Evolutionary conservation across 257 asterid species (phyloP).

Genomic region (Solanum peruvianum): DNA sequence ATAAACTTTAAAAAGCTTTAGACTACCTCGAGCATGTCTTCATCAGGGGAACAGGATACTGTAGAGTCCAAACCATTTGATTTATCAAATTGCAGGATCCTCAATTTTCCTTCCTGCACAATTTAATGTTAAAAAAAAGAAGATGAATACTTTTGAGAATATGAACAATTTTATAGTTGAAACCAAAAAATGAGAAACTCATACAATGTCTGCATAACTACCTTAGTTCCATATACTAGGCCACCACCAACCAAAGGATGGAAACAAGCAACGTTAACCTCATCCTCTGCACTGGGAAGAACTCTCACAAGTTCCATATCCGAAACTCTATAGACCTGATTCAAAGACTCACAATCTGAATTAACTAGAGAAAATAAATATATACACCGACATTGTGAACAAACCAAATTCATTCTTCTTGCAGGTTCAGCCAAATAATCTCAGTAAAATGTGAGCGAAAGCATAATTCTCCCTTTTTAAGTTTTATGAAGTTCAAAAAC

Average conservation of each 20-base stretch:
- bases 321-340: slow-evolving; percentile 77
- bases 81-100: slow-evolving; percentile 65
- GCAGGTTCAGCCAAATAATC: background rate
- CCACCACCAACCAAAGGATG: slow-evolving; percentile 98
- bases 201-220: slow-evolving; percentile 1
- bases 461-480: background rate
- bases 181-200: background rate
- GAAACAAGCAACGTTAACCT: slow-evolving; percentile 95
- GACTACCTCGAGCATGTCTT: slow-evolving; percentile 69
- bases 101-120: slow-evolving; percentile 88
- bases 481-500: background rate
- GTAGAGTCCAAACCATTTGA: slow-evolving; percentile 39
- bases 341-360: slow-evolving; percentile 6
- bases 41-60: slow-evolving; percentile 35
- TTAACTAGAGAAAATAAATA: background rate
- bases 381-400: background rate
- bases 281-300: slow-evolving; percentile 97
- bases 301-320: slow-evolving; percentile 97
- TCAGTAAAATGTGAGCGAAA: background rate
- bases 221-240: slow-evolving; percentile 96
- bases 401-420: background rate
- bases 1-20: background rate
- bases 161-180: background rate
- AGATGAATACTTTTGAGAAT: background rate
- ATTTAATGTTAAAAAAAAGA: background rate